phyloP scores from a whole-genome alignment of 2,329 filamentous ascomycete genomes.

The Nothomitra cinnamomea region DNA sequence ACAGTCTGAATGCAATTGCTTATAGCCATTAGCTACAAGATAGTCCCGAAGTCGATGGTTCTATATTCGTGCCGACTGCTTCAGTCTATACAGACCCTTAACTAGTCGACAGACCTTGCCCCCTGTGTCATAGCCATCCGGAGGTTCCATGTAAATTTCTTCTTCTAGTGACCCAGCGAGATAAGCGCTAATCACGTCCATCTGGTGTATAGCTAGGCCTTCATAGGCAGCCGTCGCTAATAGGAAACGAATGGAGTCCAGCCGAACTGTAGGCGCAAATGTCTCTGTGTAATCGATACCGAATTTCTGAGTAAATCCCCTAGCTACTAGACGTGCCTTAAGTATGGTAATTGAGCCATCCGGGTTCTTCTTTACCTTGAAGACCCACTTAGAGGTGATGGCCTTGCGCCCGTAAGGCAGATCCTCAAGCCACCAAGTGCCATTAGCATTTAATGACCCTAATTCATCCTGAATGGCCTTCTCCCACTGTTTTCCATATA shows the following conservation, averaged over 20 bases:
- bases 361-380: conserved; percentile 5
- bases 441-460: neutral
- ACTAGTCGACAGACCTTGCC: too few species aligned
- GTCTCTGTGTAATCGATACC: conserved; percentile 8
- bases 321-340: conserved; percentile 8
- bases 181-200: conserved; percentile 9
- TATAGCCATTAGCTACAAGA: neutral
- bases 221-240: conserved; percentile 1
- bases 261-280: conserved; percentile 6
- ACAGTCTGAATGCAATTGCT: neutral
- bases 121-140: too few species aligned
- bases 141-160: conserved; percentile 9
- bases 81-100: too few species aligned
- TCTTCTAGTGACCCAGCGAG: conserved; percentile 6
- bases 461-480: conserved; percentile 1
- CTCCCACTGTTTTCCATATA: conserved; percentile 2
- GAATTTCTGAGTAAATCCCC: conserved; percentile 6
- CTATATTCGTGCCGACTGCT: neutral
- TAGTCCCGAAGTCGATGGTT: neutral
- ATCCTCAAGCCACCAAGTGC: neutral
- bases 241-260: neutral
- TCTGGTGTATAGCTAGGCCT: neutral
- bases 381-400: conserved; percentile 9
- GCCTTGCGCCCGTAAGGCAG: neutral
- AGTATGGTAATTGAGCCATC: conserved; percentile 4